phyloP scores from a whole-genome alignment of 1,284 basidiomycete genomes.

The Ustilago xerochloae region DNA sequence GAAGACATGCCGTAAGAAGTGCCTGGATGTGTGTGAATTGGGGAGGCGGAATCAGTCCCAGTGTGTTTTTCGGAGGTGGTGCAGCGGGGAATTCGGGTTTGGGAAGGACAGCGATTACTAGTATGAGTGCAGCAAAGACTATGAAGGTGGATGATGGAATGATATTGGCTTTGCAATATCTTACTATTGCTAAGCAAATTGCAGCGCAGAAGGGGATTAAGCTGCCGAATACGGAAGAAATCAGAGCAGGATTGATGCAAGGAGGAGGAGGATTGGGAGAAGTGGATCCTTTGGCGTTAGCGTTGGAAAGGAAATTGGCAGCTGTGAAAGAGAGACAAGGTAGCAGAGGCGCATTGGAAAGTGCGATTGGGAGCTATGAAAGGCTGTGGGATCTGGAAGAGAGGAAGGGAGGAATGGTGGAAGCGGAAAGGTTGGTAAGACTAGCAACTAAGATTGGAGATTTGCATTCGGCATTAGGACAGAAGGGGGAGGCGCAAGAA shows the following conservation, averaged over 20 bases:
- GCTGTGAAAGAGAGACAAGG: constrained; percentile 48
- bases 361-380: constrained; percentile 37
- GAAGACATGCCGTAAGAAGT: constrained; percentile 58
- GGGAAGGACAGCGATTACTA: constrained; percentile 32
- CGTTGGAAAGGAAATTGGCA: constrained; percentile 34
- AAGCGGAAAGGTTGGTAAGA: constrained; percentile 31
- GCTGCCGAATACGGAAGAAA: constrained; percentile 49
- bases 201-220: constrained; percentile 51
- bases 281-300: constrained; percentile 44
- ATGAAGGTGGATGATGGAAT: constrained; percentile 49
- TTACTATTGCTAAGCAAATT: constrained; percentile 45
- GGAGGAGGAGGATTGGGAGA: constrained; percentile 36
- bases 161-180: constrained; percentile 50
- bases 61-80: constrained; percentile 45
- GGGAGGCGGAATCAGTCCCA: constrained; percentile 63
- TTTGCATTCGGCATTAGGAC: constrained; percentile 34
- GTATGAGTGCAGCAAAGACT: constrained; percentile 26
- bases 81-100: constrained; percentile 27
- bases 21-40: constrained; percentile 65
- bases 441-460: constrained; percentile 60
- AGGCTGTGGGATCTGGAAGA: constrained; percentile 26
- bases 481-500: constrained; percentile 34
- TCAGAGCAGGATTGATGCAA: constrained; percentile 28
- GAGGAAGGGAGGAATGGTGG: neutral
- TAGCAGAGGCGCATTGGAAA: constrained; percentile 15